Evolutionary conservation across 768 basidiomycete species (phyloP), one percentile per base, ranked within the genome.

Genomic region (Aureoboletus auriporus): DNA sequence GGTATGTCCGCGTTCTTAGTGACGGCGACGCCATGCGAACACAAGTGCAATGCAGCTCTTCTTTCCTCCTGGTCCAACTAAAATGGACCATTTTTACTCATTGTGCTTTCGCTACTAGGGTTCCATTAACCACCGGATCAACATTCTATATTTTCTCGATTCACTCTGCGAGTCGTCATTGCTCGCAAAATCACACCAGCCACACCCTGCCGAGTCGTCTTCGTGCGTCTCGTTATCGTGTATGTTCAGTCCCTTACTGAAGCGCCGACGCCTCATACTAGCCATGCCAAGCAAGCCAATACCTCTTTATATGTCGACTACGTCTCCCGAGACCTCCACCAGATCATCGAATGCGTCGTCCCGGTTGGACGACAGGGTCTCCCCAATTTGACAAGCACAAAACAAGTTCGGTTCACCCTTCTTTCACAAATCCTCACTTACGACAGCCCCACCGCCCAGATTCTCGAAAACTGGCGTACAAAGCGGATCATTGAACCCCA

Each of bases 131-230:
- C 82, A 86, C 28, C 76, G 91, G n/a, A 94, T 97, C 58, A 96
- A 96, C 66, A 85, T 95, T 51, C 72, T 96, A 0, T 92, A 95
- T 65, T 84, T 94, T 62, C 79, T 97, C 37, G 93, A 95, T 66
- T 83, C 87, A 0, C 75, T 96, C 11, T 93, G 88, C 65, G 89
- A 91, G 60, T 77, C 82, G 0, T 89, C 82, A 29, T 73, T 89
- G 4, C 72, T 86, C 30, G 80, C 82, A 41, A 85, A 81, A 56
- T 78, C 84, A 0, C 77, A 78, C 42, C 63, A 63, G 39, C 53
- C 52, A 37, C 71, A 77, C 0, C 50, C 52, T 11, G 27, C 42
- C 4, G 52, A 64, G 34, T 49, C 58, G 0, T 55, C 65, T 8
- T 56, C 64, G 60, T 65, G 27, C 8, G 55, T 54, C 31, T 33